phyloP scores from a whole-genome alignment of 495 filamentous ascomycete species.

The Annulohypoxylon moriforme region DNA sequence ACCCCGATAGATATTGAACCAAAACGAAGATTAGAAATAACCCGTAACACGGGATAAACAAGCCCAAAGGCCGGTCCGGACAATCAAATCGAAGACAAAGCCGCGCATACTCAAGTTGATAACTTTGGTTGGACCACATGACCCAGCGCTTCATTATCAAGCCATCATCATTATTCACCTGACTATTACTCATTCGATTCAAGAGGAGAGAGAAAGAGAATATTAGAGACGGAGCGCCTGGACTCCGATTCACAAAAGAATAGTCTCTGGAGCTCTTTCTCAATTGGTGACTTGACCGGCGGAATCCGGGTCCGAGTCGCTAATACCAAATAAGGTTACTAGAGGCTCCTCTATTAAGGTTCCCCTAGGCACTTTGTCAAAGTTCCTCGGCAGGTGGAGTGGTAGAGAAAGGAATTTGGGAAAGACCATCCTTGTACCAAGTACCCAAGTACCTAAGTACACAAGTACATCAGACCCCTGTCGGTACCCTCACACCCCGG shows the following conservation, averaged over 20 bases:
- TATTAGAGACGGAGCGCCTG: slow-evolving; percentile 13
- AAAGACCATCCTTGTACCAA: slow-evolving; percentile 31
- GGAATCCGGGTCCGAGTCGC: slow-evolving; percentile 39
- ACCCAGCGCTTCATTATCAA: slow-evolving; percentile 46
- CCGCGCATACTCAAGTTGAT: slow-evolving; percentile 19
- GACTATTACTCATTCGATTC: slow-evolving; percentile 40
- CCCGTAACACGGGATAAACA: not conserved
- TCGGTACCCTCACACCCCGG: slow-evolving; percentile 21
- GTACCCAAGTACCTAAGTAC: slow-evolving; percentile 26
- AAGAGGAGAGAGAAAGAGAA: slow-evolving; percentile 28
- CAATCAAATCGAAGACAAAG: slow-evolving; percentile 35
- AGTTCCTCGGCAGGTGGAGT: slow-evolving; percentile 29
- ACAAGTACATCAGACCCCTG: slow-evolving; percentile 20
- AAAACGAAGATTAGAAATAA: not conserved
- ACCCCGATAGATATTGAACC: slow-evolving; percentile 20
- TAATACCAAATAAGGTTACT: slow-evolving; percentile 40
- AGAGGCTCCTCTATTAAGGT: slow-evolving; percentile 24
- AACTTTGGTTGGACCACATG: slow-evolving; percentile 34
- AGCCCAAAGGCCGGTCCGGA: slow-evolving; percentile 25
- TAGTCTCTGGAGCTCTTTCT: slow-evolving; percentile 25
- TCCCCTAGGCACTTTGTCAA: slow-evolving; percentile 25
- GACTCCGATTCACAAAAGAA: slow-evolving; percentile 21
- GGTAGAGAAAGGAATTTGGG: slow-evolving; percentile 20
- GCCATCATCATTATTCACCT: slow-evolving; percentile 45
- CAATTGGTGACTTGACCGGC: slow-evolving; percentile 35